Conservation (phyloP, 306 rosid species). For the Calophaca sinica region DNA sequence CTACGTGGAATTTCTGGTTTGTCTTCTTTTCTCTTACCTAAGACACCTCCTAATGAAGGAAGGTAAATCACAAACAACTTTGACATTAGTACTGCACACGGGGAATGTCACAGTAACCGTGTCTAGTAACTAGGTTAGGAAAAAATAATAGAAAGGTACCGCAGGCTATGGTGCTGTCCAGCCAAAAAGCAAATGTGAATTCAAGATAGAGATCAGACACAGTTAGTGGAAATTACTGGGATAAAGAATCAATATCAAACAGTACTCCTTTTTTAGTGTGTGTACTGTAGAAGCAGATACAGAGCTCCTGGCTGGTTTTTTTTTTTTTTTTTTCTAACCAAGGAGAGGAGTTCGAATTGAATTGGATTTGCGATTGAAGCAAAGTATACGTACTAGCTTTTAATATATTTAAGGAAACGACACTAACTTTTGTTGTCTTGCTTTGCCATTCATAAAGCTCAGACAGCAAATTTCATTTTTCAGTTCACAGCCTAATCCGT, state of each 20-base stretch:
- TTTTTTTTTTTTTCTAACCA: not conserved
- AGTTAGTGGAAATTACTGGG: not conserved
- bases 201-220: not conserved
- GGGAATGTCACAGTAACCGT: constrained; percentile 32
- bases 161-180: constrained; percentile 36
- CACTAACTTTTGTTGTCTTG: constrained; percentile 23
- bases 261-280: not conserved
- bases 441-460: constrained; percentile 26
- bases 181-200: constrained; percentile 41
- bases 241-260: constrained; percentile 3
- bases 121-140: constrained; percentile 44
- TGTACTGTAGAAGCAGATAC: constrained; percentile 4
- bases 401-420: constrained; percentile 37
- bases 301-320: constrained; percentile 8
- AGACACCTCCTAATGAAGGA: too few species aligned
- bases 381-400: constrained; percentile 29
- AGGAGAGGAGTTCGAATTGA: not conserved
- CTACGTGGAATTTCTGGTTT: too few species aligned
- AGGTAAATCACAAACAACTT: not conserved
- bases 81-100: constrained; percentile 13
- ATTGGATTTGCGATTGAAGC: constrained; percentile 11
- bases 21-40: too few species aligned
- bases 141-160: not conserved
- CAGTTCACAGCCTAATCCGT: constrained; percentile 22
- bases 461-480: constrained; percentile 2